Evolutionary conservation across 1,284 basidiomycete species (phyloP).

Genomic region (Wallemia ichthyophaga): DNA sequence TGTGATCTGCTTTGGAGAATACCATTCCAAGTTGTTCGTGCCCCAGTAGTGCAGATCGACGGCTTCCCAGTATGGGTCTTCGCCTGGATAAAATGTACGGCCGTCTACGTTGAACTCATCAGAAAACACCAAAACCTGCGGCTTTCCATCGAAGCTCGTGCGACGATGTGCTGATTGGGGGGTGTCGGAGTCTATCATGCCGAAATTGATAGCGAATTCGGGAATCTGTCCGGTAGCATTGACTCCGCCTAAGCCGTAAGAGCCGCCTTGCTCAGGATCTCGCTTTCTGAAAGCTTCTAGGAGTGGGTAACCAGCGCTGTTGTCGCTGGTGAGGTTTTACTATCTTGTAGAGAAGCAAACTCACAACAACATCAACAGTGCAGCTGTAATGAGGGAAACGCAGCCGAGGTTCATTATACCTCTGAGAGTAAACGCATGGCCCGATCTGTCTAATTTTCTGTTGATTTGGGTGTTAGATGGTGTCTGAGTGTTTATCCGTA

Average conservation of each 20-base stretch:
- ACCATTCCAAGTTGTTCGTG: conserved; percentile 40
- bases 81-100: conserved; percentile 28
- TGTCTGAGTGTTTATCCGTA: too few species aligned
- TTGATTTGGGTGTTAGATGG: not conserved
- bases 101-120: conserved; percentile 66
- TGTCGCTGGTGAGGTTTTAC: not conserved
- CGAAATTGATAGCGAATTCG: conserved; percentile 20
- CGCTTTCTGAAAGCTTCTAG: not conserved
- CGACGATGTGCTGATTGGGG: conserved; percentile 26
- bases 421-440: not conserved
- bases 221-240: conserved; percentile 43
- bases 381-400: not conserved
- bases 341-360: not conserved
- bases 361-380: not conserved
- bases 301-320: not conserved
- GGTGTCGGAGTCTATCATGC: conserved; percentile 45
- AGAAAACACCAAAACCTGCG: conserved; percentile 42
- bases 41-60: conserved; percentile 50
- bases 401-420: not conserved
- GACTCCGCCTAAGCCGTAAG: conserved; percentile 39
- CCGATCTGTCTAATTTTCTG: not conserved
- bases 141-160: conserved; percentile 30
- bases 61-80: conserved; percentile 47
- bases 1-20: conserved; percentile 49
- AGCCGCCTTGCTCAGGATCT: conserved; percentile 10